Conservation (phyloP, 1,139 yeast genomes). For the Nematodospora anomalae region DNA sequence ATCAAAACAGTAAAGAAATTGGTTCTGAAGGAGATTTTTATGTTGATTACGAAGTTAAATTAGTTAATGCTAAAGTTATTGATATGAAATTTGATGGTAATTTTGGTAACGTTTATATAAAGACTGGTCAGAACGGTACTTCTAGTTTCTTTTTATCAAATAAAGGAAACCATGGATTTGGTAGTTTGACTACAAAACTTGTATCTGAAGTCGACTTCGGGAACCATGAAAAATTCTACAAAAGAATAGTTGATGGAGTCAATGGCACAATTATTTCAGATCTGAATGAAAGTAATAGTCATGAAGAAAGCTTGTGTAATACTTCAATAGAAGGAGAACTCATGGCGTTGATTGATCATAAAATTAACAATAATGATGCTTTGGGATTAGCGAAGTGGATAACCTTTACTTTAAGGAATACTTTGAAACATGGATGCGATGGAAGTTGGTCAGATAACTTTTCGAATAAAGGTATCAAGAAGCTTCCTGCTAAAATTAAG, state of each 20-base stretch:
- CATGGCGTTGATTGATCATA: not conserved
- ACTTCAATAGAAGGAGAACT: not conserved
- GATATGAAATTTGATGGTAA: conserved; percentile 21
- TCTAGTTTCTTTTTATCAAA: conserved; percentile 47
- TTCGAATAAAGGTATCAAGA: not conserved
- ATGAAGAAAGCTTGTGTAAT: not conserved
- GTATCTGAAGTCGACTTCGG: conserved; percentile 25
- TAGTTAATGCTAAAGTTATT: conserved; percentile 18
- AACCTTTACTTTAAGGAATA: too few relatives aligned
- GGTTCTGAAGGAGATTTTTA: conserved; percentile 16
- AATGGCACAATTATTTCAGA: conserved; percentile 39
- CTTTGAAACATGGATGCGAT: not conserved
- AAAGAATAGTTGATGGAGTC: conserved; percentile 42
- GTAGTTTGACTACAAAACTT: conserved; percentile 40
- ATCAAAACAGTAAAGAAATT: conserved; percentile 10
- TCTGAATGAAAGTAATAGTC: conserved; percentile 4
- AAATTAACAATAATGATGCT: not conserved
- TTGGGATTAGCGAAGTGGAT: not conserved
- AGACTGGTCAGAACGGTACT: conserved; percentile 43
- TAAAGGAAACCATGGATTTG: conserved; percentile 53
- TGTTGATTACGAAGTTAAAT: conserved; percentile 20
- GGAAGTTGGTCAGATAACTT: not conserved
- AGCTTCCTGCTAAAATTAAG: not conserved
- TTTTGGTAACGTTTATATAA: conserved; percentile 19
- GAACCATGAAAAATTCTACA: conserved; percentile 26